Percentiles rank a stretch among this genome's conserved stretches.
Evolutionary conservation across 106 monocot genomes (phyloP).

Genomic region (Phalaenopsis aphrodite): DNA sequence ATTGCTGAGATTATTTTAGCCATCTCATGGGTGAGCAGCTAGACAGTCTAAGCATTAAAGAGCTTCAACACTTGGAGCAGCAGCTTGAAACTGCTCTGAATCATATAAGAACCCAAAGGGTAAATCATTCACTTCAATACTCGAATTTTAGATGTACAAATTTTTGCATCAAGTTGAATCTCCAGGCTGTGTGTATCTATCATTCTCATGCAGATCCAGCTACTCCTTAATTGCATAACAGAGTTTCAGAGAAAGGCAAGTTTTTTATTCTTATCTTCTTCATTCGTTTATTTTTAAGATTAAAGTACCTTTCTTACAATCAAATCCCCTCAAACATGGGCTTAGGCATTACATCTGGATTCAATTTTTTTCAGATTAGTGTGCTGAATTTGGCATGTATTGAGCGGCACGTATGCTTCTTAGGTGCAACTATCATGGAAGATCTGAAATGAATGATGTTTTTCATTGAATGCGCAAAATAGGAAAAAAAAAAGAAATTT

Average conservation of each 20-base stretch:
- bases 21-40: slow-evolving; percentile 6
- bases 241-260: slow-evolving; percentile 4
- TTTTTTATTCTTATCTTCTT: not conserved
- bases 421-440: not conserved
- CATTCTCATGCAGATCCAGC: not conserved
- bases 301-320: not conserved
- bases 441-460: not conserved
- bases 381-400: not conserved
- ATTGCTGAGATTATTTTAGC: not conserved
- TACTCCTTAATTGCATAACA: not conserved
- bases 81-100: not conserved
- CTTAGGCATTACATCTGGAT: not conserved
- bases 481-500: too few relatives aligned
- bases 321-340: not conserved
- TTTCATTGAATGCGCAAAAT: not conserved
- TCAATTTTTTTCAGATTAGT: not conserved
- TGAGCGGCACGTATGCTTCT: not conserved
- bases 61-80: slow-evolving; percentile 6
- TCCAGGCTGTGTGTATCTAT: not conserved
- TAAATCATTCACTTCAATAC: not conserved
- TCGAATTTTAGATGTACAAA: not conserved
- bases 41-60: not conserved
- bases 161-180: not conserved
- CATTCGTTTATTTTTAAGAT: not conserved
- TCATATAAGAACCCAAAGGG: not conserved